Percentiles rank a stretch among this genome's conserved stretches.
phyloP scores from a whole-genome alignment of 2,329 filamentous ascomycete species.

The Alternaria burnsii region DNA sequence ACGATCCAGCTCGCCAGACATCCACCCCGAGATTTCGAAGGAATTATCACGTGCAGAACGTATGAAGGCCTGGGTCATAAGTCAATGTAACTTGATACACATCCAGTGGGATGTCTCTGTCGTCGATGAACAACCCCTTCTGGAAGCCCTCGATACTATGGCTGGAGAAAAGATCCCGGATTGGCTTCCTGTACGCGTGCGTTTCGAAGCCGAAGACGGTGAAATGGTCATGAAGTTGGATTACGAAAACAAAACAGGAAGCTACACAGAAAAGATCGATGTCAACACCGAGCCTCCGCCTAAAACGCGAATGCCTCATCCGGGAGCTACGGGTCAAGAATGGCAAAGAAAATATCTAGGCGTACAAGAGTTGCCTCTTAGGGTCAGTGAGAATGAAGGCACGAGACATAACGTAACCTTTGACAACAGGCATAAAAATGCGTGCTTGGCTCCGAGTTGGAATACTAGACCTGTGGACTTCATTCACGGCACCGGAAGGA shows the following conservation, averaged over 20 bases:
- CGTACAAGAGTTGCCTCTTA: constrained; percentile 10
- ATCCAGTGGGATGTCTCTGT: constrained; percentile 31
- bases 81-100: constrained; percentile 35
- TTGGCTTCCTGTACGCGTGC: constrained; percentile 39
- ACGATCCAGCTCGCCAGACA: neutral
- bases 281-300: constrained; percentile 15
- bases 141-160: constrained; percentile 35
- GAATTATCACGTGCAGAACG: constrained; percentile 24
- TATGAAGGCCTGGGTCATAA: constrained; percentile 35
- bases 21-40: neutral
- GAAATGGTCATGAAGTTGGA: constrained; percentile 43
- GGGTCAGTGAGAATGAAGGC: neutral
- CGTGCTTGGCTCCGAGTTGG: constrained; percentile 9
- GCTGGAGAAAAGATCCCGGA: constrained; percentile 38
- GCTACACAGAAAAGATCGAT: constrained; percentile 14
- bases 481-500: constrained; percentile 29
- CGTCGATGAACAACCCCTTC: constrained; percentile 30
- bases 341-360: constrained; percentile 15
- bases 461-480: constrained; percentile 18
- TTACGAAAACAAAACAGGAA: constrained; percentile 27
- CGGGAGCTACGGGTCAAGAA: neutral
- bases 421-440: neutral
- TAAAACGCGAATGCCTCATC: constrained; percentile 4
- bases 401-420: neutral
- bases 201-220: constrained; percentile 40